Base-by-base conservation (phyloP, 306 rosid species). In the Crataegus laevigata region DNA sequence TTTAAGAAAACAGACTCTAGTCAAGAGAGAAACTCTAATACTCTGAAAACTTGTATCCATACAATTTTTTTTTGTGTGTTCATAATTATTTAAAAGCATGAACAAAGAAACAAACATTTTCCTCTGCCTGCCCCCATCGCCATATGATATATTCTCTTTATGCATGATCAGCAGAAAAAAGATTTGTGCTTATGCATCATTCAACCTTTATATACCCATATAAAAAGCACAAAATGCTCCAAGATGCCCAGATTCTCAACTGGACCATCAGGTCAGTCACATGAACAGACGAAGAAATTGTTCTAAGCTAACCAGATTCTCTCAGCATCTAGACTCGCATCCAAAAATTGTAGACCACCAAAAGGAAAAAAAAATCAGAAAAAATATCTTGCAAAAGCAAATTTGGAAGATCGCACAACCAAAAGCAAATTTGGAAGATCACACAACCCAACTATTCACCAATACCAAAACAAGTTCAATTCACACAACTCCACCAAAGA, bases 1-100 rank as follows among this genome's bases (percentile, higher is more conserved):
- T 75, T 77, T 84, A 66, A 59, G 29, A 75, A 47, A 47, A 65
- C 68, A 69, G 6, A 74, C 40, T 64, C 12, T 11, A 11, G 28
- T 40, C 73, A 84, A 60, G 61, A 62, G 21, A 47, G 34, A 40
- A 26, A 68, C 21, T 66, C 18, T 30, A 78, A 78, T 28, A 61
- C 71, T 60, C 64, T 68, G 51, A 21, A 50, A 42, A 51, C 72
- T 29, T 38, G 67, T 62, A 73, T 52, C 63, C 67, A 15, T 8
- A 54, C 40, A 38, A 69, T 57, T 13, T 63, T 26, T 42, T 52
- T 9, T 70, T 2, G 28, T 21, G 18, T 4, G 13, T 4, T 45
- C 2, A 0, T 5, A 11, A 19, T 40, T 36, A 66, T 11, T 21
- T 66, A 24, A 50, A 61, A 61, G 66, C 66, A 61, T 0, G 66